These are phyloP conservation scores for Saccharomycopsis amapae DNA, from an alignment of 805 yeast species.

Conservation along the genomic window DNA sequence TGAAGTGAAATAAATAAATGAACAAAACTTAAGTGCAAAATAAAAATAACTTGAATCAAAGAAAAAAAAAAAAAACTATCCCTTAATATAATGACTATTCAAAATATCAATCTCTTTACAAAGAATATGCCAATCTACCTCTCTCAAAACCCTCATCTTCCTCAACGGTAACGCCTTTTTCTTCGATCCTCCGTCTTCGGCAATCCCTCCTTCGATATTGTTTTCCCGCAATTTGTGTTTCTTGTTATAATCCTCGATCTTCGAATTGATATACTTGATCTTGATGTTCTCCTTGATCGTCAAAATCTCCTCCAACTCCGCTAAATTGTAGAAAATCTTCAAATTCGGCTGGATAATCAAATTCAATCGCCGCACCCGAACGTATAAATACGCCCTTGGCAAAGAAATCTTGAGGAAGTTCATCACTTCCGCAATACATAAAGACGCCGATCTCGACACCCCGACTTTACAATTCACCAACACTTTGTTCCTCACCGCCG, in stretches of 20 bases:
- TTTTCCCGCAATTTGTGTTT: slow-evolving; percentile 7
- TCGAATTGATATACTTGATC: slow-evolving; percentile 15
- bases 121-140: slow-evolving; percentile 81
- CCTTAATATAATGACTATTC: slow-evolving; percentile 36
- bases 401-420: slow-evolving; percentile 59
- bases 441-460: slow-evolving; percentile 91
- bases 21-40: background rate
- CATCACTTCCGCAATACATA: slow-evolving; percentile 95
- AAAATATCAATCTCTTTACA: slow-evolving; percentile 77
- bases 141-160: slow-evolving; percentile 34
- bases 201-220: background rate
- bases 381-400: slow-evolving; percentile 78
- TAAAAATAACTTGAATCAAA: background rate
- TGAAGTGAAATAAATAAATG: background rate
- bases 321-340: slow-evolving; percentile 84
- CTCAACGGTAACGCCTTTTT: slow-evolving; percentile 17
- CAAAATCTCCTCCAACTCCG: slow-evolving; percentile 37
- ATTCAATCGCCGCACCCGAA: slow-evolving; percentile 83
- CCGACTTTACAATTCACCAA: slow-evolving; percentile 94
- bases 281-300: slow-evolving; percentile 21
- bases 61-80: slow-evolving; percentile 3
- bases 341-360: slow-evolving; percentile 92
- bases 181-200: slow-evolving; percentile 12
- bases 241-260: slow-evolving; percentile 15
- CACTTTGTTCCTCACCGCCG: slow-evolving; percentile 27